phyloP scores from a whole-genome alignment of 176 grass and related monocot species.

The Oryza longistaminata region DNA sequence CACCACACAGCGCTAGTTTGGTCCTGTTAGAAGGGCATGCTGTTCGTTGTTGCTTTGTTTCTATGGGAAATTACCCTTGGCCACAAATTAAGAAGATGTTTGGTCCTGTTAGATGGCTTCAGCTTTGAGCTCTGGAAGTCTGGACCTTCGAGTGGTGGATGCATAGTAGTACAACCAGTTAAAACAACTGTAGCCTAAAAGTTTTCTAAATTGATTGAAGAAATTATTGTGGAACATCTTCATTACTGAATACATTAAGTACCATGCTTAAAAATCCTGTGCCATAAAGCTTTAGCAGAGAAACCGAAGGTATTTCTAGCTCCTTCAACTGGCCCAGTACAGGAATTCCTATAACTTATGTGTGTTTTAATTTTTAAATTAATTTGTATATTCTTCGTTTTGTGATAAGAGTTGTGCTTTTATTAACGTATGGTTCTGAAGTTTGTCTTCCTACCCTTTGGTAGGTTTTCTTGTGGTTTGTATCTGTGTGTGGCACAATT shows the following conservation, averaged over 20 bases:
- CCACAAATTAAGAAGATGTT: neutral
- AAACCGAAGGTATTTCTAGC: neutral
- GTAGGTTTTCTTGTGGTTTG: neutral
- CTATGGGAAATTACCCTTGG: neutral
- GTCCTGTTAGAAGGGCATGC: neutral
- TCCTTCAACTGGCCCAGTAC: neutral
- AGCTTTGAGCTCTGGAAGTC: neutral
- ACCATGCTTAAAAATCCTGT: neutral
- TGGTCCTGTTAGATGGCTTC: neutral
- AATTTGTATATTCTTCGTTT: constrained; percentile 9
- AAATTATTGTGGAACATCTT: neutral
- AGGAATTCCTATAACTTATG: neutral
- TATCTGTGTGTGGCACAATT: constrained; percentile 16
- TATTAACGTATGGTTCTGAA: constrained; percentile 32
- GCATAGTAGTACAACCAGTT: neutral
- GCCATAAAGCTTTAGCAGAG: neutral
- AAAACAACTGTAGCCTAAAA: neutral
- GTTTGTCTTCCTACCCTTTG: constrained; percentile 20
- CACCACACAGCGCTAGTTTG: neutral
- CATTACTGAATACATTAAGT: neutral
- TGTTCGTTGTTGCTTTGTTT: constrained; percentile 11
- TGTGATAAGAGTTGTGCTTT: neutral
- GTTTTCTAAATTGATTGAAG: neutral
- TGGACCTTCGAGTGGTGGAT: neutral
- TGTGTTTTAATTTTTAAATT: constrained; percentile 10